These are phyloP conservation scores for Neurospora crassa DNA, from an alignment of 2,329 filamentous ascomycete species.

Conservation along the genomic window DNA sequence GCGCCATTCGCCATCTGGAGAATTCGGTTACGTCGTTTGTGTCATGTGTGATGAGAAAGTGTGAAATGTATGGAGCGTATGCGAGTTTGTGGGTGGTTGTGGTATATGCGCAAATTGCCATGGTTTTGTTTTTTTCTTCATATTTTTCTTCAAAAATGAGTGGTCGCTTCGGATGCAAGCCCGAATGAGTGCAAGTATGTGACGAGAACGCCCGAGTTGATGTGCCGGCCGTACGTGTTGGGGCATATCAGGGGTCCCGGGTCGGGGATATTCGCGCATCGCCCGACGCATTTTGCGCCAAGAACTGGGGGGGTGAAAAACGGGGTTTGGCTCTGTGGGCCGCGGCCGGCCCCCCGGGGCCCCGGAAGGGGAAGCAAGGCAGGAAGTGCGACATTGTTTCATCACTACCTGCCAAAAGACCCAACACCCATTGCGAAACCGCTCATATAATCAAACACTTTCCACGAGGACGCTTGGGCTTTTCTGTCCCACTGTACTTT, in stretches of 20 bases:
- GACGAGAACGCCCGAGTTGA: not conserved
- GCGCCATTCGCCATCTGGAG: constrained; percentile 32
- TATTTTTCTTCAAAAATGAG: not conserved
- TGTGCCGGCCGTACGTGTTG: not conserved
- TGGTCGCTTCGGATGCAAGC: not conserved
- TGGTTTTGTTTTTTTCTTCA: not conserved
- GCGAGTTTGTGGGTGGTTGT: constrained; percentile 1
- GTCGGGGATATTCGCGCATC: not conserved
- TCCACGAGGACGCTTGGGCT: constrained; percentile 1
- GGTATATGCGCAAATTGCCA: constrained; percentile 16
- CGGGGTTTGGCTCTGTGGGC: not conserved
- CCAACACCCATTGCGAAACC: not conserved
- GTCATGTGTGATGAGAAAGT: constrained; percentile 5
- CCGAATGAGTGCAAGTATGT: not conserved
- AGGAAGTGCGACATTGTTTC: not conserved
- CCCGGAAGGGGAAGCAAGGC: not conserved
- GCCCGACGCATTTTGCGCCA: not conserved
- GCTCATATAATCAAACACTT: not conserved
- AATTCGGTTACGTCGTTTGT: constrained; percentile 14
- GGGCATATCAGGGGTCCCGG: not conserved
- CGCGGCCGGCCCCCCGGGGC: not conserved
- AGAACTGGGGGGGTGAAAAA: not conserved
- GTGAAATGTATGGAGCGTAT: constrained; percentile 5
- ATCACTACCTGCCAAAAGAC: not conserved
- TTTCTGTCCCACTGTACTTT: constrained; percentile 7